Conservation (phyloP, 129 eudicot genomes). For the Calendula officinalis region DNA sequence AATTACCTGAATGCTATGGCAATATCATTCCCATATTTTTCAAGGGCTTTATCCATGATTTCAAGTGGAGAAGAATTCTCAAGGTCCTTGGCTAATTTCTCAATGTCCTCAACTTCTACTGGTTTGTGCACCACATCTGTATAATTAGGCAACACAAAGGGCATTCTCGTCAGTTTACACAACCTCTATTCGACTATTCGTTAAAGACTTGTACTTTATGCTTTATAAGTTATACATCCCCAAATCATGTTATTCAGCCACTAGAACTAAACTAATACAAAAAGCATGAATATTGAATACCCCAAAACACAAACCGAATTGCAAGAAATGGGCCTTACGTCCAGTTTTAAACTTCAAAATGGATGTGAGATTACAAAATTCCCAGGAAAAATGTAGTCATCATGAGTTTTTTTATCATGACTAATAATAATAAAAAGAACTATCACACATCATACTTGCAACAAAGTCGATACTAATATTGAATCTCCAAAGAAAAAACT, state of each 20-base stretch:
- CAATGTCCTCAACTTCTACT: conserved; percentile 65
- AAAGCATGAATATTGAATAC: not conserved
- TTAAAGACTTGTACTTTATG: conserved; percentile 3
- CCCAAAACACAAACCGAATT: not conserved
- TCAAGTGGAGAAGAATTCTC: conserved; percentile 85
- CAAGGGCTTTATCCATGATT: conserved; percentile 92
- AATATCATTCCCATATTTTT: conserved; percentile 77
- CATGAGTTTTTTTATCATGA: too few relatives aligned
- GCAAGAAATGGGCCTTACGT: not conserved
- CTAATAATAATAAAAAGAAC: too few relatives aligned
- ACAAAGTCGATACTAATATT: too few relatives aligned
- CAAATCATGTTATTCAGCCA: not conserved
- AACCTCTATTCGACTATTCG: not conserved
- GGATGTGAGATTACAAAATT: too few relatives aligned
- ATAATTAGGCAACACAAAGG: not conserved
- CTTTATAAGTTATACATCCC: not conserved
- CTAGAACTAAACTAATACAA: not conserved
- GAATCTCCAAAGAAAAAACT: not conserved
- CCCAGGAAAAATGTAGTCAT: too few relatives aligned
- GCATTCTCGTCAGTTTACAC: conserved; percentile 20
- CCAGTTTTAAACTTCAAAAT: not conserved
- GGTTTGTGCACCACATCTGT: conserved; percentile 59
- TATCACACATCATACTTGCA: too few relatives aligned
- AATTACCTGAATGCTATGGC: conserved; percentile 97
- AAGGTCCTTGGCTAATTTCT: conserved; percentile 63